Conservation (phyloP, 257 asterid genomes). For the Rhazya stricta region DNA sequence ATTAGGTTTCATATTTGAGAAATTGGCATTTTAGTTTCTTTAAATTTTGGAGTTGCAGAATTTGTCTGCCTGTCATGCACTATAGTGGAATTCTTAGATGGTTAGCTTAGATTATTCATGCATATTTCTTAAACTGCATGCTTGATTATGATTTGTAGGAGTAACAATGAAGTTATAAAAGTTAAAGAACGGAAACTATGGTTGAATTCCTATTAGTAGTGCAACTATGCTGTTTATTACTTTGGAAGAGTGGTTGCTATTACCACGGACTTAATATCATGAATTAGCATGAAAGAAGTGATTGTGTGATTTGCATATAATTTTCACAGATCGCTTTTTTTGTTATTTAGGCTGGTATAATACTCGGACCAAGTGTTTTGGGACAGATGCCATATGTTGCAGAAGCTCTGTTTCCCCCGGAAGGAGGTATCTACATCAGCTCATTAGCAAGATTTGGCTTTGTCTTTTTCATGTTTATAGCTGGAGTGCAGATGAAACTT, state of each 20-base stretch:
- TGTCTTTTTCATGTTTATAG: constrained; percentile 64
- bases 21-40: background rate
- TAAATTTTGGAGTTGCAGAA: background rate
- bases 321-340: background rate
- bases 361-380: constrained; percentile 63
- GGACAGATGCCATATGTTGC: constrained; percentile 29
- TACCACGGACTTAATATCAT: too few relatives aligned
- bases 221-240: background rate
- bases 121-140: background rate
- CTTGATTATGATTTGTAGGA: background rate
- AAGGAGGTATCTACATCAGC: constrained; percentile 56
- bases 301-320: background rate
- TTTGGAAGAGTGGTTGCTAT: background rate
- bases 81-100: background rate
- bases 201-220: background rate
- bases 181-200: background rate
- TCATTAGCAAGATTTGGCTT: constrained; percentile 61
- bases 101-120: background rate
- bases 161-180: background rate
- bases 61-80: background rate
- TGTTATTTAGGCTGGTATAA: constrained; percentile 59
- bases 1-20: background rate
- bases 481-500: constrained; percentile 85
- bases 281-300: constrained; percentile 2
- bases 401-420: constrained; percentile 38